Conservation (phyloP, 331 rosid species). For the Saraca asoca region DNA sequence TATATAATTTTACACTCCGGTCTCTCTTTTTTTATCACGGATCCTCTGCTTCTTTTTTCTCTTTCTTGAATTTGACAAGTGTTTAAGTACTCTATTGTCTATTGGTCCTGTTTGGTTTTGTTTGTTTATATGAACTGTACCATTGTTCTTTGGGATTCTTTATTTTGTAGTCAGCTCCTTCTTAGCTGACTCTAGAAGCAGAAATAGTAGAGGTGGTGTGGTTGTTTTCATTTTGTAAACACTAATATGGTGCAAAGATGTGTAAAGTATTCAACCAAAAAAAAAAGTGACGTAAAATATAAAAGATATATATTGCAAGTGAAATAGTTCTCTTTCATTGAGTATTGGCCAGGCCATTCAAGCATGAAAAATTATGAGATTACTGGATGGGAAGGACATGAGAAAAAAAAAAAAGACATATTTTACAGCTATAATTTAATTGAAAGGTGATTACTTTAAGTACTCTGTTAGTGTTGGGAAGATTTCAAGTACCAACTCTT, state of each 20-base stretch:
- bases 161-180: background rate
- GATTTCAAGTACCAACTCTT: slow-evolving; percentile 30
- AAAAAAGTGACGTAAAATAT: no score
- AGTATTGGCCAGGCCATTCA: slow-evolving; percentile 7
- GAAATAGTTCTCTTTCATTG: background rate
- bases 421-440: slow-evolving; percentile 13
- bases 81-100: background rate
- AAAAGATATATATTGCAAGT: background rate
- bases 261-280: no score
- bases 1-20: background rate
- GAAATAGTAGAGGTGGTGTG: background rate
- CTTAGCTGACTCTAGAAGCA: background rate
- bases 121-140: background rate
- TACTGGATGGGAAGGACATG: slow-evolving; percentile 9
- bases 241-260: background rate
- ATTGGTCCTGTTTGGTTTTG: background rate
- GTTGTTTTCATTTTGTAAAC: background rate
- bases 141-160: background rate
- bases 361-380: slow-evolving; percentile 20
- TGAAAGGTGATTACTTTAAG: slow-evolving; percentile 7
- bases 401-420: background rate
- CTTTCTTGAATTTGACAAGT: background rate
- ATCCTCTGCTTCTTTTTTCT: background rate
- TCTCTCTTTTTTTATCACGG: no score
- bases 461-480: slow-evolving; percentile 9